These are phyloP conservation scores for Xerocomus potaroensis DNA, from an alignment of 768 basidiomycete species.

Conservation along the genomic window DNA sequence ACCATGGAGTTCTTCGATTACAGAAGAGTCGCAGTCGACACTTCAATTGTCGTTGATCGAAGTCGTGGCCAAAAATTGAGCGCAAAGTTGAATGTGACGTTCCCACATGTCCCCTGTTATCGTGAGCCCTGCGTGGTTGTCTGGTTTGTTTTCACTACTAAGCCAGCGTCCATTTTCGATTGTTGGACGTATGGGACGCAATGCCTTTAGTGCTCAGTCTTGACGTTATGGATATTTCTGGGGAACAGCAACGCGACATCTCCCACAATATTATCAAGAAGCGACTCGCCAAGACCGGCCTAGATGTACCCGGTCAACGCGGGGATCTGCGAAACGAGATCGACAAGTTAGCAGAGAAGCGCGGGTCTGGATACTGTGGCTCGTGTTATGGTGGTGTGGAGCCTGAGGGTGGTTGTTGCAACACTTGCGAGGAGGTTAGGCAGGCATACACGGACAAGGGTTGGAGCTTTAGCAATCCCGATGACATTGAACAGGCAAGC, in stretches of 20 bases:
- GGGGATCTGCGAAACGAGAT: slow-evolving; percentile 82
- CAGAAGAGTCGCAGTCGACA: slow-evolving; percentile 78
- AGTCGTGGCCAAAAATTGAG: slow-evolving; percentile 93
- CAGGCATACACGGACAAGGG: slow-evolving; percentile 86
- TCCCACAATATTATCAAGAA: slow-evolving; percentile 87
- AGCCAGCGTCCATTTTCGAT: background rate
- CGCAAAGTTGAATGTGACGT: slow-evolving; percentile 88
- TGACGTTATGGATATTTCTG: slow-evolving; percentile 98
- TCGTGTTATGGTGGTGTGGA: slow-evolving; percentile 90
- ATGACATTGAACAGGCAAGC: slow-evolving; percentile 86
- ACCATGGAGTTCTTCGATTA: slow-evolving; percentile 97
- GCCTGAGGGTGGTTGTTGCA: slow-evolving; percentile 83
- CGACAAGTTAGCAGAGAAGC: slow-evolving; percentile 67
- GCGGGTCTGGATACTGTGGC: slow-evolving; percentile 74
- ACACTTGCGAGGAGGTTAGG: slow-evolving; percentile 93
- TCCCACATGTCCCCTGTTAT: slow-evolving; percentile 96
- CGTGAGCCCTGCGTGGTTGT: too few species aligned
- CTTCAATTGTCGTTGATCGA: slow-evolving; percentile 91
- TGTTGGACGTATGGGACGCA: background rate
- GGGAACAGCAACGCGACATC: slow-evolving; percentile 88
- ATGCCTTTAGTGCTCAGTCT: slow-evolving; percentile 74
- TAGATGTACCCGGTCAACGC: slow-evolving; percentile 50
- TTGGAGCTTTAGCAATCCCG: slow-evolving; percentile 93
- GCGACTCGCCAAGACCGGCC: slow-evolving; percentile 60
- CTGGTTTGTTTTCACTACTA: background rate